Conservation (phyloP, 192 early-diverging fungal genomes). For the Backusella sp. region DNA sequence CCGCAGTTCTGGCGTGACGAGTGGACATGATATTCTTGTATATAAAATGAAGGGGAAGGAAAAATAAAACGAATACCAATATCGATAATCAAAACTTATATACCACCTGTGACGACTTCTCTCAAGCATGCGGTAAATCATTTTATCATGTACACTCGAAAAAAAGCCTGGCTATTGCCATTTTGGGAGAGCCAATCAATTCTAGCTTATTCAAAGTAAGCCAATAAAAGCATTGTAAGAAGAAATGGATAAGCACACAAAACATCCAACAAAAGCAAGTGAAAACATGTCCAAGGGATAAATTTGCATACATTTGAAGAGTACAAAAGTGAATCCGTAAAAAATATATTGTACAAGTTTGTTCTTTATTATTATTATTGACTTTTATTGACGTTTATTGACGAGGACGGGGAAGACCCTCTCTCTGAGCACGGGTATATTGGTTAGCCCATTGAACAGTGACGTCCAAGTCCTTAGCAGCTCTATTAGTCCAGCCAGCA, state of each 20-base stretch:
- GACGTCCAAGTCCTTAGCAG: slow-evolving; percentile 63
- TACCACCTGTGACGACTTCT: not conserved
- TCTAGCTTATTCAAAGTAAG: not conserved
- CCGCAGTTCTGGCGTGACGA: slow-evolving; percentile 59
- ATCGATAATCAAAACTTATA: no score
- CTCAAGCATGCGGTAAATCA: no score
- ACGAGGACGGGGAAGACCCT: not conserved
- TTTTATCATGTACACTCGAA: no score
- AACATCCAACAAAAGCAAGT: not conserved
- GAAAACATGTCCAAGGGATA: not conserved
- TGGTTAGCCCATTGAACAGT: slow-evolving; percentile 62
- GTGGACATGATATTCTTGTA: slow-evolving; percentile 51
- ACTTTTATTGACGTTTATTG: not conserved
- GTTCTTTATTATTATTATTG: no score
- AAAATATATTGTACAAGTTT: no score
- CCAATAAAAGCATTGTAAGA: not conserved
- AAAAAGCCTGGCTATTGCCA: not conserved
- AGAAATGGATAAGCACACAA: not conserved
- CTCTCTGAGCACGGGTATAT: slow-evolving; percentile 46
- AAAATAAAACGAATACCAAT: not conserved
- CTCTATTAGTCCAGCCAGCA: slow-evolving; percentile 62
- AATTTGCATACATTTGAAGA: not conserved
- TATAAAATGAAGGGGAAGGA: slow-evolving; percentile 6
- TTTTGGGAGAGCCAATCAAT: not conserved
- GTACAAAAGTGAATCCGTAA: no score